These are phyloP conservation scores for Phytophthora vignae DNA, from an alignment of 352 stramenopile species.

Conservation along the genomic window DNA sequence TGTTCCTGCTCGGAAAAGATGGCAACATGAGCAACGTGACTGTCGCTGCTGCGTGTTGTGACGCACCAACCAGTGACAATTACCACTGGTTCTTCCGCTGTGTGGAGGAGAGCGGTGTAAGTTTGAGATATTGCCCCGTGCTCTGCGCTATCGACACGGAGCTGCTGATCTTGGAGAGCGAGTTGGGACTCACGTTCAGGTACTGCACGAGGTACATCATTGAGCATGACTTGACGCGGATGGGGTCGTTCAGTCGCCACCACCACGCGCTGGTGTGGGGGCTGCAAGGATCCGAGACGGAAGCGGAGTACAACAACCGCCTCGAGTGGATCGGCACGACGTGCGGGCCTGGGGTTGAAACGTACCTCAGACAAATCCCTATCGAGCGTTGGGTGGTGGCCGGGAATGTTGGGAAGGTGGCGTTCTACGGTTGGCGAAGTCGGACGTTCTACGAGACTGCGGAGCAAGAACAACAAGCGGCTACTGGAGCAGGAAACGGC, in stretches of 20 bases:
- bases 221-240: conserved; percentile 50
- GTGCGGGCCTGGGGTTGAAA: conserved; percentile 50
- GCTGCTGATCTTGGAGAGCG: conserved; percentile 44
- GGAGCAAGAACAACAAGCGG: conserved; percentile 35
- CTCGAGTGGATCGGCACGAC: conserved; percentile 63
- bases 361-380: conserved; percentile 49
- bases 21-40: conserved; percentile 55
- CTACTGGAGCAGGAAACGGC: conserved; percentile 1
- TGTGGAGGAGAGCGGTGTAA: conserved; percentile 49
- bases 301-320: conserved; percentile 58
- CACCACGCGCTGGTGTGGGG: conserved; percentile 64
- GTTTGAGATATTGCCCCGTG: conserved; percentile 53
- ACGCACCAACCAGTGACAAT: conserved; percentile 51
- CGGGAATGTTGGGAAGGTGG: conserved; percentile 47
- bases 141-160: conserved; percentile 46
- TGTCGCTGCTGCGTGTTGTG: conserved; percentile 48
- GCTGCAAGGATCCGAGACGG: conserved; percentile 52
- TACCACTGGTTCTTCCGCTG: conserved; percentile 63
- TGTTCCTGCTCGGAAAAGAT: conserved; percentile 65
- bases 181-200: conserved; percentile 54
- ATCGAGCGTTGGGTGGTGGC: conserved; percentile 61
- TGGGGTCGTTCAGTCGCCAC: conserved; percentile 50
- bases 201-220: conserved; percentile 69
- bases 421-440: conserved; percentile 60
- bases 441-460: conserved; percentile 54